Evolutionary conservation across 2,329 filamentous ascomycete genomes (phyloP).

Genomic region (Epichloe hybrida): DNA sequence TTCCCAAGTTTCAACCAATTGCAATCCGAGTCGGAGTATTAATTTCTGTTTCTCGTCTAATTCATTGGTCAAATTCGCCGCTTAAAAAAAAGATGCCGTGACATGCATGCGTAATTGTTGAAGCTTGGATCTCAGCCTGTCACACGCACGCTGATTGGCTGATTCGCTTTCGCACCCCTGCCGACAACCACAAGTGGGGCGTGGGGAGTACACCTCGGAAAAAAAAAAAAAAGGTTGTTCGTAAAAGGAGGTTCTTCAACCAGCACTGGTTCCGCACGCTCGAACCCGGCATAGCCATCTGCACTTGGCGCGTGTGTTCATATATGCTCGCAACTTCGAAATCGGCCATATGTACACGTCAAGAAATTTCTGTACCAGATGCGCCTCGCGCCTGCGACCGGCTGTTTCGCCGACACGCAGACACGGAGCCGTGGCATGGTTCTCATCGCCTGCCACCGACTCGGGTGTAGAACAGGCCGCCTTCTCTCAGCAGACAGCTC

Average conservation of each 20-base stretch:
- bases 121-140: background rate
- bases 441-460: slow-evolving; percentile 12
- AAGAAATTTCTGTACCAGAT: slow-evolving; percentile 22
- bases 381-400: slow-evolving; percentile 16
- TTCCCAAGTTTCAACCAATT: too few relatives aligned
- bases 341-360: slow-evolving; percentile 20
- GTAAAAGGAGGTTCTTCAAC: background rate
- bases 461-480: background rate
- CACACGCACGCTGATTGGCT: background rate
- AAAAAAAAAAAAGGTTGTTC: background rate
- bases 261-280: background rate
- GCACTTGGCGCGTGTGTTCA: background rate
- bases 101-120: too few relatives aligned
- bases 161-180: too few relatives aligned
- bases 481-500: background rate
- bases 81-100: too few relatives aligned
- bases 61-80: too few relatives aligned
- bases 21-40: too few relatives aligned
- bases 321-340: background rate
- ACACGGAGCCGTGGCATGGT: slow-evolving; percentile 8
- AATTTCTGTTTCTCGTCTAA: too few relatives aligned
- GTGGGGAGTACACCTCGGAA: background rate
- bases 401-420: background rate
- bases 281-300: background rate
- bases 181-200: background rate